Base-by-base conservation (phyloP, 441 rosid species). In the Cnidoscolus chayamansa region DNA sequence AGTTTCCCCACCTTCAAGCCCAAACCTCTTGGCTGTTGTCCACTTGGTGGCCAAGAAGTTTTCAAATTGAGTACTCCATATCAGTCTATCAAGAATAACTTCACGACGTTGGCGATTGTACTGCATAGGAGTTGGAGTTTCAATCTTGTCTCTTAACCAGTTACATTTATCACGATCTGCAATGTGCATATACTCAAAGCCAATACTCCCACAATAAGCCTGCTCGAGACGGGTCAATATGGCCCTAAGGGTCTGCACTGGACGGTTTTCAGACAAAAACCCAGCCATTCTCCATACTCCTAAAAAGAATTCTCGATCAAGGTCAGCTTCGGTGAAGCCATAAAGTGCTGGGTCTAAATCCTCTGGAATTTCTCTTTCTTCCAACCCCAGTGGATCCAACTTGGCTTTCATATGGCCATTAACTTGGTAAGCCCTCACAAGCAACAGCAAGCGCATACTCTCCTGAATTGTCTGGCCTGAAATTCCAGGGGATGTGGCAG, bases 261-360 rank as follows among this genome's bases (percentile, higher is more conserved):
- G 99, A 11, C 97, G 88, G 81, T 95, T 92, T 79, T 95, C 97
- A 53, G 99, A 95, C 84, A 95, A 82, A 81, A 95, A 91, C 12
- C 98, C 99, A 11, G 94, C 65, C 93, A 91, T 95, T 81, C 84
- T 89, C 99, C 99, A 95, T 55, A 92, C 98, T 62, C 99, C 99
- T 70, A 92, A 72, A 81, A 90, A 95, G 76, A 95, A 95, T 74
- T 92, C 99, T 75, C 99, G 85, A 69, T 95, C 99, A 75, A 95
- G 90, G 80, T 95, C 99, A 79, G 98, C 96, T 81, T 95, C 98
- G 0, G 89, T 79, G 74, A 92, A 91, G 10, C 97, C 98, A 79
- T 92, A 85, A 0, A 90, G 83, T 64, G 96, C 93, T 40, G 82
- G 88, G 74, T 90, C 92, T 64, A 95, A 82, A 80, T 90, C 96